A percentile compares a stretch with the other conserved stretches of the same genome.
phyloP scores from a whole-genome alignment of 352 stramenopile species.

The Globisporangium nunn region DNA sequence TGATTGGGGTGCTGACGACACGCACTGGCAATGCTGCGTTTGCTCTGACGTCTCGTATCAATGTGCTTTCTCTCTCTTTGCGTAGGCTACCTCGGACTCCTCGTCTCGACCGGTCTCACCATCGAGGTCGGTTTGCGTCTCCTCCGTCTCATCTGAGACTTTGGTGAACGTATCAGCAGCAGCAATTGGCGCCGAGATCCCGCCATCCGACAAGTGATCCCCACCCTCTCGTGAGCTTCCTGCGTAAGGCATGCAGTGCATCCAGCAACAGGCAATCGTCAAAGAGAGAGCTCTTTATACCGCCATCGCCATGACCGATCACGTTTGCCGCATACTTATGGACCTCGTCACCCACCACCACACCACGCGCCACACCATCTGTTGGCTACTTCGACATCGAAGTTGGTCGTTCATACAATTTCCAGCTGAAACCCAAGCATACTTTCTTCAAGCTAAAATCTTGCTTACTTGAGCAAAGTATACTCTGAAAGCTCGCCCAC shows the following conservation, averaged over 20 bases:
- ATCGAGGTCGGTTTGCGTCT: slow-evolving; percentile 28
- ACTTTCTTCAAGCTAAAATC: background rate
- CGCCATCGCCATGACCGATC: no score
- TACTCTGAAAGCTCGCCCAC: background rate
- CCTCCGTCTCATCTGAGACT: slow-evolving; percentile 18
- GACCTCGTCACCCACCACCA: background rate
- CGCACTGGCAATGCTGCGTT: background rate
- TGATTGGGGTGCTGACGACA: background rate
- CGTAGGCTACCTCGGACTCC: slow-evolving; percentile 46
- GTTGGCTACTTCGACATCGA: background rate
- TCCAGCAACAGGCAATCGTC: background rate
- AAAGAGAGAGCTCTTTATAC: no score
- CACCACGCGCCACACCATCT: background rate
- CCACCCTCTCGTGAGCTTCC: background rate
- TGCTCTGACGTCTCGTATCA: background rate
- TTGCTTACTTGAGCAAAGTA: background rate
- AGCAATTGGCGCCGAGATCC: no score
- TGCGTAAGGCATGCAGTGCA: background rate
- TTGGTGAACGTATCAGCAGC: no score
- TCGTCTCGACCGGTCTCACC: slow-evolving; percentile 23
- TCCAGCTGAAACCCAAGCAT: background rate
- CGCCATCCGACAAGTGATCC: no score
- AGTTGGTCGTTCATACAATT: background rate
- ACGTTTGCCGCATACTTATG: no score
- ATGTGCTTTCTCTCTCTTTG: background rate